Base-by-base conservation (phyloP, 805 yeast species). In the Ogataea nitratoaversa region DNA sequence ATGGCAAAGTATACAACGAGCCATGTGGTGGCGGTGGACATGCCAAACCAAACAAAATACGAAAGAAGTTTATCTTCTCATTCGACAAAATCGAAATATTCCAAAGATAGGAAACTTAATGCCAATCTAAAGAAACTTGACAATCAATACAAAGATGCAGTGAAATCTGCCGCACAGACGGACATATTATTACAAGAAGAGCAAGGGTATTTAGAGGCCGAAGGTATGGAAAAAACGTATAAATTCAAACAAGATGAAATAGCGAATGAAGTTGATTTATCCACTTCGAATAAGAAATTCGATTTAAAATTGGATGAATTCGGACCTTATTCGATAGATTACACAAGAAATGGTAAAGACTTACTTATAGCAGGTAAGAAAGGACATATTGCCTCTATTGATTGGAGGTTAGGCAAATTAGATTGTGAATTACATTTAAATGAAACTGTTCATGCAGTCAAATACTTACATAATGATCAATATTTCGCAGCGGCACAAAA, bases 401-500 rank as follows among this genome's bases (percentile, higher is more conserved):
- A 93, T 66, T 93, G 99, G 97, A 78, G 95, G 58, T 77, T 79
- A 30, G 98, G 98, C 12, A 71, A 68, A 30, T 65, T 91, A 25
- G 82, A 79, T 46, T 80, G 95, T 32, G 99, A 93, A 61, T 62
- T 93, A 40, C 78, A 86, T 56, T 67, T 93, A 18, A 82, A 84
- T 54, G 99, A 93, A 65, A 88, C 97, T 0, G 87, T 90, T 9
- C 77, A 86, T 55, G 93, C 90, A 2, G 96, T 90, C 19, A 85
- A 89, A 56, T 89, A 84, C 65, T 69, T 93, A 46, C 97, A 91
- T 56, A 89, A 84, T 57, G 95, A 90, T 57, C 96, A 89, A 63
- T 89, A 71, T 63, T 89, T 87, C 67, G 99, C 99, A 0, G 96
- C 82, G 14, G 98, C 99, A 2, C 99, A 93, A 66, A 90, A 89